Base-by-base conservation (phyloP, 164 flowering plant genomes). In the Sedum album region DNA sequence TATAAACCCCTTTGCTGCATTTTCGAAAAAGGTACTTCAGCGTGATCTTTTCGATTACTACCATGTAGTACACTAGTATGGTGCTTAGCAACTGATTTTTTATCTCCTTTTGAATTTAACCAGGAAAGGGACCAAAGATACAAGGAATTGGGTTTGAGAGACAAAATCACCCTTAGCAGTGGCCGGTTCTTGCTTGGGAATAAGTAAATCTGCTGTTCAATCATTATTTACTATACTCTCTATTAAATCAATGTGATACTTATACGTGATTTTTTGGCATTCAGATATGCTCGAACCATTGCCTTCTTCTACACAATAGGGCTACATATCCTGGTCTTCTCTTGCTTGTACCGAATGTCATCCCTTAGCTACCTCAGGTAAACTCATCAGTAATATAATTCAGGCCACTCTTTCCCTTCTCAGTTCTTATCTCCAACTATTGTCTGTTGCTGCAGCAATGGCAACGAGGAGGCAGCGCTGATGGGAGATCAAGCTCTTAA, bases 1-100 rank as follows among this genome's bases (percentile, higher is more conserved):
- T 74, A 95, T 95, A 70, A 95, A 95, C 80, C 99, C 99, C 35
- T 95, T 95, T 82, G 97, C 97, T n/a, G 99, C 99, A 60, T 95
- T 95, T 78, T 95, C 99, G 0, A 92, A 85, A 75, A 95, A 86
- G 98, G 99, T 95, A 26, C 55, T 46, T 62, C 11, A 13, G 15
- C 35, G 30, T 6, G 31, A 25, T 55, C 30, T 55, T 55, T 8
- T 55, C 14, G 8, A 57, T n/a, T 65, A 18, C 15, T 36, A 65
- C 39, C n/a, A 21, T 57, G 30, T 55, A 6, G 30, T 55, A 6
- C 17, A 55, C 31, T 30, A 55, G 60, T 23, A 9, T 35, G 67
- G 17, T 65, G 67, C 30, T 65, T 26, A 35, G 28, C 28, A 28
- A 23, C 46, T 66, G 4, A 23, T 66, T 42, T 13, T n/a, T n/a